phyloP scores from a whole-genome alignment of 2,329 filamentous ascomycete species.

The Epichloe baconii region DNA sequence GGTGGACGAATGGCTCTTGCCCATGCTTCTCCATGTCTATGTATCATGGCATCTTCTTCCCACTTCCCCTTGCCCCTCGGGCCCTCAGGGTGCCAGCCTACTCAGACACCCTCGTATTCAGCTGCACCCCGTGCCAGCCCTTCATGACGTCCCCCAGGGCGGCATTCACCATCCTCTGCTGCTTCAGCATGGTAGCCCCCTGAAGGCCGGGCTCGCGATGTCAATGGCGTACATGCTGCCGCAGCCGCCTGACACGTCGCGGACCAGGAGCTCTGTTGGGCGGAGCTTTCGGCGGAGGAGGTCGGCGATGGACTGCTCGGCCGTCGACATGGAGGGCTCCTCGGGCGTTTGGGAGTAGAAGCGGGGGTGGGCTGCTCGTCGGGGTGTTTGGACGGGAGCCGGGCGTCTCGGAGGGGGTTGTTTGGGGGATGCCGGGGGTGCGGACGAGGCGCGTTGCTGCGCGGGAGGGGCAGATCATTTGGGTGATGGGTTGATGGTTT shows the following conservation, averaged over 20 bases:
- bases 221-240: slow-evolving; percentile 82
- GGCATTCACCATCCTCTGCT: slow-evolving; percentile 69
- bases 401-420: background rate
- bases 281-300: slow-evolving; percentile 34
- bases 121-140: slow-evolving; percentile 70
- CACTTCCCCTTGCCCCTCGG: background rate
- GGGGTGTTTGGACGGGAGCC: background rate
- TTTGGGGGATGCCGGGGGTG: too few species aligned
- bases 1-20: too few species aligned
- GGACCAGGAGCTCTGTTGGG: slow-evolving; percentile 46
- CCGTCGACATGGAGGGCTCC: slow-evolving; percentile 25
- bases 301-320: slow-evolving; percentile 47
- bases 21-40: background rate
- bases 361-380: background rate
- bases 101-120: slow-evolving; percentile 49
- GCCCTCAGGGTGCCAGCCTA: background rate
- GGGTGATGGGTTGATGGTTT: background rate
- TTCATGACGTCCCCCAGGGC: slow-evolving; percentile 65
- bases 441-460: too few species aligned
- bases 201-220: slow-evolving; percentile 58
- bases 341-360: background rate
- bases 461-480: too few species aligned
- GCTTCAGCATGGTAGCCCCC: slow-evolving; percentile 61
- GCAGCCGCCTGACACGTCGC: slow-evolving; percentile 73
- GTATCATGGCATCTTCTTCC: background rate